Conservation (phyloP, 176 grass and related monocot species). For the Zoysia pacifica region DNA sequence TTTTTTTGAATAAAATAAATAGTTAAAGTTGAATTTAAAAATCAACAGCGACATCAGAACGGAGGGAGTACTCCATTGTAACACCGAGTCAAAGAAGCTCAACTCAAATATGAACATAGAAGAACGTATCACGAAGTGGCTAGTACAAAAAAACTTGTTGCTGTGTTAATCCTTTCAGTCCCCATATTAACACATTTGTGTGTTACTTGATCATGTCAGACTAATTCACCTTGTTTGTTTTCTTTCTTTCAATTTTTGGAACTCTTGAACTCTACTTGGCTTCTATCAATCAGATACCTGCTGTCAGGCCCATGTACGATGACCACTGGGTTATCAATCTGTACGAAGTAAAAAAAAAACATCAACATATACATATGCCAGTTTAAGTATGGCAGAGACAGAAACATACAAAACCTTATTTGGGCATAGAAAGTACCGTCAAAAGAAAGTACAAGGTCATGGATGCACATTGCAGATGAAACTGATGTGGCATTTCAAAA, state of each 20-base stretch:
- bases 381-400: neutral
- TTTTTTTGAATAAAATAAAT: too few species aligned
- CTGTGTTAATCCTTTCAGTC: neutral
- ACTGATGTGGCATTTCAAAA: neutral
- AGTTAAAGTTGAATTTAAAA: too few species aligned
- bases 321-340: conserved; percentile 29
- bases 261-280: neutral
- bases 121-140: conserved; percentile 14
- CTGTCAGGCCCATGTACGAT: neutral
- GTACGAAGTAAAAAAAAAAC: conserved; percentile 23
- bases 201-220: conserved; percentile 5
- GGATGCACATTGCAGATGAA: neutral
- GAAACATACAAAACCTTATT: neutral
- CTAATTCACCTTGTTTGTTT: neutral
- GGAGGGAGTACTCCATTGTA: neutral
- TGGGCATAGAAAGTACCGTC: neutral
- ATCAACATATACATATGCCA: neutral
- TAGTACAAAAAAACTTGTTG: neutral
- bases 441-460: neutral
- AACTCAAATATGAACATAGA: conserved; percentile 31
- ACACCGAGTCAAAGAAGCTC: conserved; percentile 25
- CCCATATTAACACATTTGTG: neutral
- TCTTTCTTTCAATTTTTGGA: neutral
- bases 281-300: neutral
- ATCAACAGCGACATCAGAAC: too few species aligned